Percentiles rank a stretch among this genome's conserved stretches.
Evolutionary conservation across 148 eudicot genomes (phyloP).

Genomic region (Pharnaceum exiguum): DNA sequence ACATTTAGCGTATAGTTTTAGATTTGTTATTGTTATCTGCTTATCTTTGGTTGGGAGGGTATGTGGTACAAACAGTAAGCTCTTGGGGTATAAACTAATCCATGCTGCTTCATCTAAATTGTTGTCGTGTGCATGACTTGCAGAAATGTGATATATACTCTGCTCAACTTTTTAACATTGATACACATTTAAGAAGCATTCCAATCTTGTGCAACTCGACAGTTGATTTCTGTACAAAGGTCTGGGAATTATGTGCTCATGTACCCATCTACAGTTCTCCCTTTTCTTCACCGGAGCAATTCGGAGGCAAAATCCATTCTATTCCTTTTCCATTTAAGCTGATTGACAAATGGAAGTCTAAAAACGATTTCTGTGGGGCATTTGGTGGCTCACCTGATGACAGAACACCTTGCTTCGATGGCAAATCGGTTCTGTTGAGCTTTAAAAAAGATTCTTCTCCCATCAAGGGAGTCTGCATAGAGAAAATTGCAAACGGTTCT

Average conservation of each 20-base stretch:
- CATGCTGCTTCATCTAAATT: no score
- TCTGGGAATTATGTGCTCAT: no score
- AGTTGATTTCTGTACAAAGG: no score
- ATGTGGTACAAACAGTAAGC: no score
- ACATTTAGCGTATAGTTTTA: no score
- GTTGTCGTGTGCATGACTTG: no score
- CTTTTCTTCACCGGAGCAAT: no score
- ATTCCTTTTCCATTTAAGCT: neutral
- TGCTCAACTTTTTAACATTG: conserved; percentile 3
- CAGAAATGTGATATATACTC: conserved; percentile 19
- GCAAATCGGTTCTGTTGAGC: neutral
- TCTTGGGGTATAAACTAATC: no score
- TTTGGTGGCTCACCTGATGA: conserved; percentile 1
- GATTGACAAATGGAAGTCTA: neutral
- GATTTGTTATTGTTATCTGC: no score
- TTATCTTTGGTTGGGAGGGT: no score
- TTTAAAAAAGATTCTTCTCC: neutral
- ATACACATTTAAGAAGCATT: neutral
- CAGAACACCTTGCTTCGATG: neutral
- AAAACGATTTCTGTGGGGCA: neutral
- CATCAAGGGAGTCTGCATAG: neutral
- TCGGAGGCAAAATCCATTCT: no score
- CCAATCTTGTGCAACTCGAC: conserved; percentile 10
- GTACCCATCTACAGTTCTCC: no score
- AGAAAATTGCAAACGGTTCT: neutral